Conservation (phyloP, 2,329 filamentous ascomycete genomes). For the Ilyonectria sp. region DNA sequence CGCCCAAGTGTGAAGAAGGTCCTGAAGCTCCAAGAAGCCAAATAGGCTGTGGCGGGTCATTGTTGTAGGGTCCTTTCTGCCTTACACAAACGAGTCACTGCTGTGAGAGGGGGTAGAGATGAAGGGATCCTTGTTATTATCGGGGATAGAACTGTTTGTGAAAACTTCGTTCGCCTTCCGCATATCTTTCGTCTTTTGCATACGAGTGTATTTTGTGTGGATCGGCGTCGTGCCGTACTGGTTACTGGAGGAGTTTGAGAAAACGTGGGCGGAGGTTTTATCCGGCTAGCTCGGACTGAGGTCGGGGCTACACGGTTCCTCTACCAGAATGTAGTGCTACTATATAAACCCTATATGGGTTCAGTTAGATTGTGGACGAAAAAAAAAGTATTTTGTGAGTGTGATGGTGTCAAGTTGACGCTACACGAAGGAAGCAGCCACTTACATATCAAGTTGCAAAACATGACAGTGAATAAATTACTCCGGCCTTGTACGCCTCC, state of each 20-base stretch:
- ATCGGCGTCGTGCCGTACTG: too few species aligned
- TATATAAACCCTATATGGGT: too few species aligned
- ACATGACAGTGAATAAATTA: neutral
- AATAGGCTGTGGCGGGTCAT: constrained; percentile 3
- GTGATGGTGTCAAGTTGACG: neutral
- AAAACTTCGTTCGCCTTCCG: neutral
- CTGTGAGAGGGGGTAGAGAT: neutral
- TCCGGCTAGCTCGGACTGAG: too few species aligned
- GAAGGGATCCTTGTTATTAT: neutral
- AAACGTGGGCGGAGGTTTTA: too few species aligned
- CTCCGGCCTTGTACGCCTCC: neutral
- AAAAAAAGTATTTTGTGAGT: too few species aligned
- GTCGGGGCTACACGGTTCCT: too few species aligned
- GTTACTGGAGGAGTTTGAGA: too few species aligned
- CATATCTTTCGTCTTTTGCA: constrained; percentile 1
- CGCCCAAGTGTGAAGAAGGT: constrained; percentile 4
- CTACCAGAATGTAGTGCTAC: too few species aligned
- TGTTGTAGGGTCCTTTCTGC: neutral
- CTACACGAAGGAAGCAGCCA: neutral
- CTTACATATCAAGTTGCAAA: constrained; percentile 2
- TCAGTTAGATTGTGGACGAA: too few species aligned
- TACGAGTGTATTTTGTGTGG: constrained; percentile 2
- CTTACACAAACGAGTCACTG: constrained; percentile 1
- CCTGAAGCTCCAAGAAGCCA: constrained; percentile 8
- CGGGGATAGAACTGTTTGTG: neutral